Conservation (phyloP, 1,284 basidiomycete species). For the Neonothopanus nambi region DNA sequence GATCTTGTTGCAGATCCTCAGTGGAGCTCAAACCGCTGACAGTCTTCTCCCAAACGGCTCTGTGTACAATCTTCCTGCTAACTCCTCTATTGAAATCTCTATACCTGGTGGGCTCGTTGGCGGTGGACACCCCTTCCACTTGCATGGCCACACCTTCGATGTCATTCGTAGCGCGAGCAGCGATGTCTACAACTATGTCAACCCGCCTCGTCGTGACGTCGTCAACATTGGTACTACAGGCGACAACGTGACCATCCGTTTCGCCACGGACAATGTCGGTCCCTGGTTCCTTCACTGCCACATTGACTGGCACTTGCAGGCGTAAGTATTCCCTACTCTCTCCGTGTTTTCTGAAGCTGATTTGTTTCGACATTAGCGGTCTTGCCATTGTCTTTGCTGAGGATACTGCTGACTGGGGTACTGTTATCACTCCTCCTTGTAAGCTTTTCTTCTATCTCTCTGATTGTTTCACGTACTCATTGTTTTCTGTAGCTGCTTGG, state of each 20-base stretch:
- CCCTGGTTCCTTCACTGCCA: constrained; percentile 30
- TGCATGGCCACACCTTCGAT: constrained; percentile 33
- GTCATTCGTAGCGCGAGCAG: constrained; percentile 29
- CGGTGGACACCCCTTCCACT: constrained; percentile 28
- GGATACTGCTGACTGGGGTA: constrained; percentile 6
- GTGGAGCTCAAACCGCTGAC: constrained; percentile 22
- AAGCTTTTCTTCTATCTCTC: neutral
- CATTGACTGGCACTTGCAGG: constrained; percentile 27
- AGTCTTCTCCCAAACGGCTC: constrained; percentile 23
- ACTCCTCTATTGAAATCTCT: constrained; percentile 25
- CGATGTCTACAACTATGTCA: constrained; percentile 26
- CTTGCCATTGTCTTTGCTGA: constrained; percentile 16
- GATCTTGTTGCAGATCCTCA: constrained; percentile 29
- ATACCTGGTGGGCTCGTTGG: constrained; percentile 20
- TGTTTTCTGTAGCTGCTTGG: neutral
- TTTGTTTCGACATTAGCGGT: constrained; percentile 2
- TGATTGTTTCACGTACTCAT: neutral
- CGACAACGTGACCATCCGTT: constrained; percentile 28
- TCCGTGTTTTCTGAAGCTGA: neutral
- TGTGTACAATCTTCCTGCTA: constrained; percentile 24
- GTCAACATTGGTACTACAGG: constrained; percentile 25
- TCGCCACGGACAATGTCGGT: constrained; percentile 28
- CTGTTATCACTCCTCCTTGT: neutral
- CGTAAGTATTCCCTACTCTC: constrained; percentile 12
- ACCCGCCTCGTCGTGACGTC: constrained; percentile 28